Evolutionary conservation across 2,329 filamentous ascomycete species (phyloP), one percentile per base, ranked within the genome.

Genomic region (Hymenoscyphus fructigenus): DNA sequence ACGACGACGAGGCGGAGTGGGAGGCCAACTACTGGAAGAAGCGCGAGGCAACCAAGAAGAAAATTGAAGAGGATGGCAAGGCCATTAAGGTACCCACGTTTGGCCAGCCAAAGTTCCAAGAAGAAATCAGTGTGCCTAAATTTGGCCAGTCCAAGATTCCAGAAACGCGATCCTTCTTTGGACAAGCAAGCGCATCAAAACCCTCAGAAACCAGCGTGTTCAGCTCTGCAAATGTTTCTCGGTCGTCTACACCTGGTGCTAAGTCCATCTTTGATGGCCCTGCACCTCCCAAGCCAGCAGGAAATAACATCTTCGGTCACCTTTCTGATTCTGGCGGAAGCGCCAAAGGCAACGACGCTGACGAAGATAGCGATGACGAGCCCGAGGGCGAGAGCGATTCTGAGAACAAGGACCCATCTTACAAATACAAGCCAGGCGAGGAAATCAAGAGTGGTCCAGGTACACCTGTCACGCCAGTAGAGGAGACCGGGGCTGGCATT

Each of bases 251-350:
- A 32, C 71, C 73, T 41, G 36, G 36, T 38, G 69, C 63, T 28
- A n/a, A 26, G 26, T 57, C 55, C 17, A 29, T 57, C 14, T 34
- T 57, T 57, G 55, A 57, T 32, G 55, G 15, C 47, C 26, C n/a
- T 57, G 28, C 7, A 34, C 10, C 47, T 53, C 12, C n/a, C 10
- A 53, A 53, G 47, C 47, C 66, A n/a, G 67, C 68, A 63, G 59
- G 62, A 53, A 70, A 75, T 57, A 87, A 88, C 71, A 86, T 87
- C 59, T 89, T 89, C 71, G 82, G 81, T 28, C 84, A 88, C 69
- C 79, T 88, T 7, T 87, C 85, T 1, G 84, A 85, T 55, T 64
- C 63, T 3, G 82, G 82, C 60, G 77, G 74, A 6, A 81, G 84
- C 67, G 80, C 78, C 63, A 81, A 64, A 75, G 79, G 12, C 20